phyloP scores from a whole-genome alignment of 331 rosid genomes.

The Malus hybrid region DNA sequence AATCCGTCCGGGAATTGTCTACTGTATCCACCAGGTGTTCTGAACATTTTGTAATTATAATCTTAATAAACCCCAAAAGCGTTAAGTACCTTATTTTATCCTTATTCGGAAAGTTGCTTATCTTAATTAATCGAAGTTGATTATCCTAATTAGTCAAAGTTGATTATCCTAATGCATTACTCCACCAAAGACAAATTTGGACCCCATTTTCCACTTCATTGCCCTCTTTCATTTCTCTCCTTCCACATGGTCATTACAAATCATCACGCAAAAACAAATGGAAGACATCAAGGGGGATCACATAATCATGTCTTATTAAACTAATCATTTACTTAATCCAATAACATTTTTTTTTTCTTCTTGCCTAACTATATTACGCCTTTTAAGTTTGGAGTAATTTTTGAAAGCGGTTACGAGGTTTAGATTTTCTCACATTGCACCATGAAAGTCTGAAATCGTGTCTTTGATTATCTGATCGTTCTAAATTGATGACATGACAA shows the following conservation, averaged over 20 bases:
- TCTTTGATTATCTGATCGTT: background rate
- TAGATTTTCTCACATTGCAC: too few species aligned
- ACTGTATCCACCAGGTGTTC: background rate
- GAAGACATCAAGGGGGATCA: background rate
- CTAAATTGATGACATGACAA: too few species aligned
- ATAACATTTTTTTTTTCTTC: too few species aligned
- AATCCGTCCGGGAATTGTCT: background rate
- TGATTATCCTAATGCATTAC: too few species aligned
- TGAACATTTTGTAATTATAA: background rate
- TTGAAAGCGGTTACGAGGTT: too few species aligned
- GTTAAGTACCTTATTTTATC: background rate
- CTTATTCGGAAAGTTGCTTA: background rate
- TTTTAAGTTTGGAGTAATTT: background rate
- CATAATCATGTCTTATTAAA: background rate
- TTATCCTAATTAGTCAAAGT: too few species aligned
- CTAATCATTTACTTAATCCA: background rate
- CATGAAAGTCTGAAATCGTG: too few species aligned
- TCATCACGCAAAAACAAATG: background rate
- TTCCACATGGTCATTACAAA: background rate
- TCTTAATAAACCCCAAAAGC: background rate
- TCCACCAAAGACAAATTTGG: background rate
- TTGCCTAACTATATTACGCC: background rate
- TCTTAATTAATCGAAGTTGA: too few species aligned
- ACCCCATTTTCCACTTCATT: background rate
- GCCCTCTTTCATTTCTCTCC: background rate